phyloP scores from a whole-genome alignment of 1,284 basidiomycete species.

The Rhodotorula glutinis region DNA sequence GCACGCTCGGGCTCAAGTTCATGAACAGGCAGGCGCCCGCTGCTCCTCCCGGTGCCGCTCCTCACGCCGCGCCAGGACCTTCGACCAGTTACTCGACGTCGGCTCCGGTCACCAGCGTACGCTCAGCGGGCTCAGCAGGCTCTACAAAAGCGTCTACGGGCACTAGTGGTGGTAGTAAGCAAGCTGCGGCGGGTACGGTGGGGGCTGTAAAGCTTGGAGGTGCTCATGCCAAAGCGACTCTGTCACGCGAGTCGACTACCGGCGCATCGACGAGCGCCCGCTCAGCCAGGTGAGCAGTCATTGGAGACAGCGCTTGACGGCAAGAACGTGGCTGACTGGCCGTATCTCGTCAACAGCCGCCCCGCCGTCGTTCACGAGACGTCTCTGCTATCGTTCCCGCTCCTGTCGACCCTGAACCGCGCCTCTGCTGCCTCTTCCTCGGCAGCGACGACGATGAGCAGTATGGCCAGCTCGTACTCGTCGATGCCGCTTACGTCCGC shows the following conservation, averaged over 20 bases:
- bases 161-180: no score
- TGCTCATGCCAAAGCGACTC: no score
- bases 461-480: constrained; percentile 13
- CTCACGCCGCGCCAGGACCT: neutral
- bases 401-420: neutral
- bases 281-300: no score
- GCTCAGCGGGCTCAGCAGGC: no score
- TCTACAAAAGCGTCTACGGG: no score
- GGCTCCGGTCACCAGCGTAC: neutral
- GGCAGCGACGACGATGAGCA: neutral
- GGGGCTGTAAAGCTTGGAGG: no score
- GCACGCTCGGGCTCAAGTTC: constrained; percentile 35
- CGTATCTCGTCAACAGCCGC: no score
- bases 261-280: no score
- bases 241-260: no score
- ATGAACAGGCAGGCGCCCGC: constrained; percentile 22
- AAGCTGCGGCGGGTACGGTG: no score
- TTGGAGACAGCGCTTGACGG: no score
- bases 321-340: no score
- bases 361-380: constrained; percentile 12
- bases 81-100: neutral
- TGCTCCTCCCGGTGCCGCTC: neutral
- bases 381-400: constrained; percentile 23
- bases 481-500: constrained; percentile 37
- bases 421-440: neutral